Base-by-base conservation (phyloP, 75 land plant genomes). In the Pseudotsuga menziesii region DNA sequence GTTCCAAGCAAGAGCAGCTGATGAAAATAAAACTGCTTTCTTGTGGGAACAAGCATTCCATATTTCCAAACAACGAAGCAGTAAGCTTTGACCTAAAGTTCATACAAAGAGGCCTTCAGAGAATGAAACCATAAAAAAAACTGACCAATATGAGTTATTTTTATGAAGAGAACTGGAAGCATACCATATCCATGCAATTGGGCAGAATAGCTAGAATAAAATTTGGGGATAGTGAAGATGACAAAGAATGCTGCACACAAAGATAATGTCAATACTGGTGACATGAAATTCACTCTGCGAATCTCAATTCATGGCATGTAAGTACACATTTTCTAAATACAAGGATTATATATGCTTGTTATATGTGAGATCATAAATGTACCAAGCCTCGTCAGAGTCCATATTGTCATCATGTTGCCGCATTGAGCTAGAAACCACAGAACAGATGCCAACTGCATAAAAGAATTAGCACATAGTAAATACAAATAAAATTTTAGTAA, bases 301-400 rank as follows among this genome's bases (percentile, higher is more conserved):
- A 29, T 79, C 3, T 39, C 22, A 59, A 61, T 19, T 57, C 62
- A 36, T 16, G 48, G n/a, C 36, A 25, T 44, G 48, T 57, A 39
- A 23, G 20, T 36, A 56, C 14, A 61, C 20, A 27, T 20, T 73
- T 41, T 27, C 7, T 16, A 55, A 71, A 74, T 25, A 64, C 54
- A 77, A 55, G 17, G 12, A 29, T 29, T 29, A 29, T 29, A 29
- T 29, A 29, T 0, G 32, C 1, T 48, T 0, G 8, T 48, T 59
- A 17, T 5, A 11, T 67, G 15, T 39, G 15, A 20, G 23, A 25
- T 12, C 8, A 61, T 17, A 66, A 62, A 44, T 16, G 5, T 87
- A 94, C 97, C 92, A 66, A 84, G 15, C 26, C 87, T 86, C 39
- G 74, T 81, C 29, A 94, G 82, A 58, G 92, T 92, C 88, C 94